These are phyloP conservation scores for Psilocybe mexicana DNA, from an alignment of 1,284 basidiomycete species.

Conservation along the genomic window DNA sequence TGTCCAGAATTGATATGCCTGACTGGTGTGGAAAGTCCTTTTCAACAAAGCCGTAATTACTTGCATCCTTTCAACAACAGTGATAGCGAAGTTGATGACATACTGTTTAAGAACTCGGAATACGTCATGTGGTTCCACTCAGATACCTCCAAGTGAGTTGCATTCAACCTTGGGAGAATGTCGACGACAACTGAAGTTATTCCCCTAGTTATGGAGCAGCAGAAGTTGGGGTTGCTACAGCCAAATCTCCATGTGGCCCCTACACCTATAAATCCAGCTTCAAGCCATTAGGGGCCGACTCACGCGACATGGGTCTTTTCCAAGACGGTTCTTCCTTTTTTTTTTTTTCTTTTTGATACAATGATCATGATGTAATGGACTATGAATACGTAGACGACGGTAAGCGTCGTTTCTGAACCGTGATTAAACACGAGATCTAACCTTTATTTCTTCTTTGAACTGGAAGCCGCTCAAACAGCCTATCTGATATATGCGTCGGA, in stretches of 20 bases:
- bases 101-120: slow-evolving; percentile 47
- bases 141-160: slow-evolving; percentile 55
- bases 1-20: not conserved
- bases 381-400: slow-evolving; percentile 36
- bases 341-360: too few relatives aligned
- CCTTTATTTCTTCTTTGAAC: not conserved
- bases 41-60: slow-evolving; percentile 52
- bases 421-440: too few relatives aligned
- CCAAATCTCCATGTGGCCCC: slow-evolving; percentile 59
- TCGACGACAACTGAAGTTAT: not conserved
- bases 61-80: not conserved
- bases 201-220: slow-evolving; percentile 57
- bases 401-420: slow-evolving; percentile 18
- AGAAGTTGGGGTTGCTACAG: slow-evolving; percentile 61
- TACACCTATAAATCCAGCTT: slow-evolving; percentile 58
- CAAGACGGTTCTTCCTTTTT: slow-evolving; percentile 48
- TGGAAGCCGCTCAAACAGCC: slow-evolving; percentile 40
- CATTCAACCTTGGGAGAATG: not conserved
- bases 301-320: slow-evolving; percentile 60
- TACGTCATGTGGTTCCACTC: slow-evolving; percentile 77
- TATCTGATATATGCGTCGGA: slow-evolving; percentile 67
- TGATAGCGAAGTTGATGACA: not conserved
- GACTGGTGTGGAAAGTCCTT: slow-evolving; percentile 39
- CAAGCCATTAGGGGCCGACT: slow-evolving; percentile 59
- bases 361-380: too few relatives aligned